These are phyloP conservation scores for Sporothrix sp. DNA, from an alignment of 2,329 filamentous ascomycete species.

Conservation along the genomic window DNA sequence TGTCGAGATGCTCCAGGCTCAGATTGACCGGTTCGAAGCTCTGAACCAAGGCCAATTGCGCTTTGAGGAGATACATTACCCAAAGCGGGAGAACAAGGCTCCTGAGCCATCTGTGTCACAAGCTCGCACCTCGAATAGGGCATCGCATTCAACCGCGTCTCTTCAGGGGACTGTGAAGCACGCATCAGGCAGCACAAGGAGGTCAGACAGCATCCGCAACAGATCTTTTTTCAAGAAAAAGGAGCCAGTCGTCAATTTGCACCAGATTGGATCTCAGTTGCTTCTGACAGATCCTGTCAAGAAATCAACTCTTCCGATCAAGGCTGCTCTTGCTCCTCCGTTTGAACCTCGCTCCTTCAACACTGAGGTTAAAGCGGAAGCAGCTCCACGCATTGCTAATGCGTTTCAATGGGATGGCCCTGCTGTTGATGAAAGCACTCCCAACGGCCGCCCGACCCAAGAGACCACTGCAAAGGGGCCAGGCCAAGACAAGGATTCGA, in stretches of 20 bases:
- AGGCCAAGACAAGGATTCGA: constrained; percentile 6
- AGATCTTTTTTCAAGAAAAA: constrained; percentile 16
- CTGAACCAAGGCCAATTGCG: constrained; percentile 35
- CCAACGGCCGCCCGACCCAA: not conserved
- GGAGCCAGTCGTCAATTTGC: constrained; percentile 19
- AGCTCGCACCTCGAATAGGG: not conserved
- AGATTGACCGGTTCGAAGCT: constrained; percentile 36
- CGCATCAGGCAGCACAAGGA: constrained; percentile 10
- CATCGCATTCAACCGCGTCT: not conserved
- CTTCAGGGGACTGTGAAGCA: constrained; percentile 7
- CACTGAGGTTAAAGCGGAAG: not conserved
- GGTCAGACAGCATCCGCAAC: constrained; percentile 15
- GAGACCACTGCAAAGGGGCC: not conserved
- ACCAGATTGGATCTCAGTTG: constrained; percentile 24
- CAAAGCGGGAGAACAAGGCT: constrained; percentile 21
- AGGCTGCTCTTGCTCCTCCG: constrained; percentile 39
- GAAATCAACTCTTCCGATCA: constrained; percentile 33
- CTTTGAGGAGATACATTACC: constrained; percentile 36
- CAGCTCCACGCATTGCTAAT: not conserved
- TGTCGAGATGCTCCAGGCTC: constrained; percentile 31
- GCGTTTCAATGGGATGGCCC: constrained; percentile 10
- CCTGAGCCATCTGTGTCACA: constrained; percentile 20
- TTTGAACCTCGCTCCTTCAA: constrained; percentile 33
- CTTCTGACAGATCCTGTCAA: constrained; percentile 22
- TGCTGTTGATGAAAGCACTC: not conserved